phyloP scores from a whole-genome alignment of 306 rosid genomes.

The Rosa rugosa region DNA sequence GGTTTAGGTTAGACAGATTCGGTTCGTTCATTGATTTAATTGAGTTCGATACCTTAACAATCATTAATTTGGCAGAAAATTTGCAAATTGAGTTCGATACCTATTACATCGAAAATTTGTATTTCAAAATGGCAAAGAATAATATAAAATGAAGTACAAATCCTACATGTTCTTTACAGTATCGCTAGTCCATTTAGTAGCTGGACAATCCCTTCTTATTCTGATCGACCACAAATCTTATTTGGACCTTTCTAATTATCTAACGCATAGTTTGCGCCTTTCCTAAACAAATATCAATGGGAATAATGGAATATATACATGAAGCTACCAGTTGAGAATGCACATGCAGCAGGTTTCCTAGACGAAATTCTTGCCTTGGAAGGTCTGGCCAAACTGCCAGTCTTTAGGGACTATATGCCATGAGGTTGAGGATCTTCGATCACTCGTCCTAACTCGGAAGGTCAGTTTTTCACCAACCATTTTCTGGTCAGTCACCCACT shows the following conservation, averaged over 20 bases:
- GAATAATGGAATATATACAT: background rate
- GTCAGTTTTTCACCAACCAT: background rate
- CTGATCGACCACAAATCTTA: background rate
- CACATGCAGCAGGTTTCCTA: background rate
- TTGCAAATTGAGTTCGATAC: background rate
- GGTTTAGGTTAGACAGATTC: no score
- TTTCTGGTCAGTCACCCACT: slow-evolving; percentile 3
- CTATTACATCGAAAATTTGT: background rate
- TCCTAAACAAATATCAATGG: background rate
- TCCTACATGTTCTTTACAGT: background rate
- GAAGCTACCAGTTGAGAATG: background rate
- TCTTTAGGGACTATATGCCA: background rate
- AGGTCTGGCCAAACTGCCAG: slow-evolving; percentile 9
- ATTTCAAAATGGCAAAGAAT: background rate
- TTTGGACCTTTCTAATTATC: background rate
- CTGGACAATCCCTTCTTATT: background rate
- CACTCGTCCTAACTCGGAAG: slow-evolving; percentile 6
- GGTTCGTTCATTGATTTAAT: no score
- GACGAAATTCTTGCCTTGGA: background rate
- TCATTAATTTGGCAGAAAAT: no score
- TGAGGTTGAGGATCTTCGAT: slow-evolving; percentile 3
- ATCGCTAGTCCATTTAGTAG: background rate
- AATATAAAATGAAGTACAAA: background rate
- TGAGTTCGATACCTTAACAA: no score
- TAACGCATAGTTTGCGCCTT: background rate